Base-by-base conservation (phyloP, 192 early-diverging fungal genomes). In the Coemansia sp. region DNA sequence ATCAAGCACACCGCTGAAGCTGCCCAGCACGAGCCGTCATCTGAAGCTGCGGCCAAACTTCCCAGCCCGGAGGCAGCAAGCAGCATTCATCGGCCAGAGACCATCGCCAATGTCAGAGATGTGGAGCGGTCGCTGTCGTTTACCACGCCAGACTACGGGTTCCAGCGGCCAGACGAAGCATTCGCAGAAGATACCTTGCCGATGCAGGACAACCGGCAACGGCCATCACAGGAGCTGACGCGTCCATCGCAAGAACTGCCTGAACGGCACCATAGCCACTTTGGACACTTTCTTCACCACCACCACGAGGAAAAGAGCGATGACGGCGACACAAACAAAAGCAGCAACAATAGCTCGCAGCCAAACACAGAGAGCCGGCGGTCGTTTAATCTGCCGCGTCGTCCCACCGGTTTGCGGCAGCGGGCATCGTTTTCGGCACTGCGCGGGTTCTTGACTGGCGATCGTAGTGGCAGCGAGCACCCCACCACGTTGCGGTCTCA, bases 161-260 rank as follows among this genome's bases (percentile, higher is more conserved):
- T 76, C 66, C 58, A 58, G 50, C 53, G 73, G 11, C 73, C 73
- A 16, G 73, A 76, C 47, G 52, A 69, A 31, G 73, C 73, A 11
- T 76, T 76, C 58, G 66, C 63, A 7, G 60, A 41, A 2, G 62
- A 76, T 46, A 60, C 9, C 9, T 54, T 65, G 40, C 73, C 73
- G 11, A 76, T 76, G 73, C 60, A 69, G n/a, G 62, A 69, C 40
- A 69, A 76, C 47, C 65, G 58, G 3, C 26, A 53, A 2, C 61
- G 73, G 8, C 58, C 40, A 43, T 76, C 73, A 62, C 65, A 69
- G 20, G 65, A 76, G 18, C 45, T 54, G 37, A 23, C 38, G n/a
- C 45, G 43, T 3, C 42, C 44, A 15, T 38, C 36, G 18, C 56
- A 47, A 34, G 39, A 40, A 3, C 43, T 38, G 11, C 59, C 51